Conservation (phyloP, 768 basidiomycete species). For the Kwoniella sp. region DNA sequence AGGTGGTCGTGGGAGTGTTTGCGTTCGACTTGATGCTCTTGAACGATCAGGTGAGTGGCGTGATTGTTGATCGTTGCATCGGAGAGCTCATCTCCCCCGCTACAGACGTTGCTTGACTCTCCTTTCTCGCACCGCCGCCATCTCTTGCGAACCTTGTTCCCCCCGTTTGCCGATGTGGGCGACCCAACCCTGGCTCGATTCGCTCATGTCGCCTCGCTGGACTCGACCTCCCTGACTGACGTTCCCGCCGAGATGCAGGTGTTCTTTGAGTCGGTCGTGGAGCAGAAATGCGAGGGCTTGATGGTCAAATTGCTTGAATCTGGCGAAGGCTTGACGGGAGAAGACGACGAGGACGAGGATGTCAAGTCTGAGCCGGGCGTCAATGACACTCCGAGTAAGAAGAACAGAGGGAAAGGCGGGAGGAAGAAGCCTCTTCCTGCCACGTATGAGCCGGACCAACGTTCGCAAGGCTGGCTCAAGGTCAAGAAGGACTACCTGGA, state of each 20-base stretch:
- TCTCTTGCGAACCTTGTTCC: conserved; percentile 63
- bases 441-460: conserved; percentile 84
- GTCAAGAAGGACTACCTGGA: conserved; percentile 87
- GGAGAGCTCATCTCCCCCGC: not conserved
- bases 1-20: conserved; percentile 74
- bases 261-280: conserved; percentile 72
- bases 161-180: conserved; percentile 54
- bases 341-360: conserved; percentile 46
- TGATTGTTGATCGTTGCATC: not conserved
- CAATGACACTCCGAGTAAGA: conserved; percentile 21
- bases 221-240: conserved; percentile 57
- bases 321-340: conserved; percentile 41
- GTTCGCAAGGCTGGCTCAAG: conserved; percentile 83
- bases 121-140: conserved; percentile 68
- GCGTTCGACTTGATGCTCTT: conserved; percentile 86
- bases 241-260: conserved; percentile 60
- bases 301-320: conserved; percentile 86
- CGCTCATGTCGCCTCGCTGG: conserved; percentile 64
- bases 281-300: conserved; percentile 79
- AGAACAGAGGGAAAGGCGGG: conserved; percentile 40
- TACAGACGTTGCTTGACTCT: conserved; percentile 64
- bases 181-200: conserved; percentile 59
- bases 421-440: conserved; percentile 69
- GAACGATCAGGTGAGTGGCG: conserved; percentile 64
- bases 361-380: no score